These are phyloP conservation scores for Paraconiothyrium sp. DNA, from an alignment of 2,329 filamentous ascomycete genomes.

Conservation along the genomic window DNA sequence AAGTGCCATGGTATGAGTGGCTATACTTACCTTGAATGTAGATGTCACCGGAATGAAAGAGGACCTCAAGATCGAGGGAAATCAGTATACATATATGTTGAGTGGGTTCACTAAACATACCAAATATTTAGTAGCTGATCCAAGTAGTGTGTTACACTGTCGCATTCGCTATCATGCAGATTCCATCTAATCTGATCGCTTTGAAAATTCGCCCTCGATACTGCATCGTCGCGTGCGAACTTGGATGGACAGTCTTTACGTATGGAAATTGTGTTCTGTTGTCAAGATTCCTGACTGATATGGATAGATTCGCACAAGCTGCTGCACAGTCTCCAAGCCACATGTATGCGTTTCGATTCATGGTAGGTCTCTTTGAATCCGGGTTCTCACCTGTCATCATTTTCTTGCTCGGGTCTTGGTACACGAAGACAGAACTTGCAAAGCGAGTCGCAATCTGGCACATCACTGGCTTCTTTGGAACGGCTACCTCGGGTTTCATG, in stretches of 20 bases:
- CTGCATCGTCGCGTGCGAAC: not conserved
- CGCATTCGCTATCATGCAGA: slow-evolving; percentile 6
- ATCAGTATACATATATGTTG: slow-evolving; percentile 1
- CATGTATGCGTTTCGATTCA: slow-evolving; percentile 1
- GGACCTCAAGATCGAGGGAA: slow-evolving; percentile 2
- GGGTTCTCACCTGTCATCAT: not conserved
- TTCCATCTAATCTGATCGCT: slow-evolving; percentile 1
- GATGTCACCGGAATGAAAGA: slow-evolving; percentile 2
- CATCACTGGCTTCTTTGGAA: not conserved
- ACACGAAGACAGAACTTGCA: not conserved
- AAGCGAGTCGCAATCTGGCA: not conserved
- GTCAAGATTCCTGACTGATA: not conserved
- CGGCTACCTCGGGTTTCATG: not conserved
- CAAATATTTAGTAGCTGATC: not conserved
- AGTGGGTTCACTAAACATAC: not conserved
- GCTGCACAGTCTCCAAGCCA: not conserved
- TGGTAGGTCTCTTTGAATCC: not conserved
- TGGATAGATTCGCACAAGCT: not conserved
- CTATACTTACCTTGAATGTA: not conserved
- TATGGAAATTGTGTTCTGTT: not conserved
- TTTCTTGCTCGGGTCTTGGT: not conserved
- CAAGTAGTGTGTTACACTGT: not conserved
- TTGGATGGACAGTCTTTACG: slow-evolving; percentile 5
- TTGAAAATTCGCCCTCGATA: not conserved
- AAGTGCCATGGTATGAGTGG: not conserved